These are phyloP conservation scores for Xerocomus amazonicus DNA, from an alignment of 1,284 basidiomycete genomes.

Conservation along the genomic window DNA sequence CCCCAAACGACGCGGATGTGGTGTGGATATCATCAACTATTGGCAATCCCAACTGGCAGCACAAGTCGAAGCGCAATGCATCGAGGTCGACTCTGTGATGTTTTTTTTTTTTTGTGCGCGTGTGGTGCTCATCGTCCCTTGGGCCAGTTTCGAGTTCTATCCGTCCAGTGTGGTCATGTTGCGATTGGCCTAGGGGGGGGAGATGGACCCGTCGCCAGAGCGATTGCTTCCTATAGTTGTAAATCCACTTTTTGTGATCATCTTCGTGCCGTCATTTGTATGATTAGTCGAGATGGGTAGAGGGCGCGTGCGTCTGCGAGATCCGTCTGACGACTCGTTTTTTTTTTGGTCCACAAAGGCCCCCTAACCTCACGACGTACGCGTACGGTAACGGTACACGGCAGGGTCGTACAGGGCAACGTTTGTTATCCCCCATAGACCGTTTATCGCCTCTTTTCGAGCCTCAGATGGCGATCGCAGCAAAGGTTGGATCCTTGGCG, in stretches of 20 bases:
- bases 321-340: too few species aligned
- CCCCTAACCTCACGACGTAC: too few species aligned
- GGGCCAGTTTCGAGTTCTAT: conserved; percentile 51
- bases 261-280: not conserved
- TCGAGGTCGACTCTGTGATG: conserved; percentile 38
- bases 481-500: too few species aligned
- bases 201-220: conserved; percentile 31
- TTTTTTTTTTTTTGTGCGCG: too few species aligned
- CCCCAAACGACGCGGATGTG: conserved; percentile 38
- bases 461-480: too few species aligned
- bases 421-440: too few species aligned
- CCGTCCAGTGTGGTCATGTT: conserved; percentile 55
- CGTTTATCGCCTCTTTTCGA: too few species aligned
- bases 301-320: not conserved
- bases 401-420: too few species aligned
- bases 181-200: conserved; percentile 47
- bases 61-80: conserved; percentile 39
- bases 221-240: conserved; percentile 41
- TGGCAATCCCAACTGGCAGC: conserved; percentile 45
- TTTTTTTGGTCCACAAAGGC: too few species aligned
- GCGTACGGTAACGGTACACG: too few species aligned
- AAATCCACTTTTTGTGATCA: not conserved
- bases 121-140: not conserved
- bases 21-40: conserved; percentile 42
- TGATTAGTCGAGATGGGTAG: not conserved